Percentiles rank a stretch among this genome's conserved stretches.
Evolutionary conservation across 768 basidiomycete genomes (phyloP).

Genomic region (Naganishia randhawae): DNA sequence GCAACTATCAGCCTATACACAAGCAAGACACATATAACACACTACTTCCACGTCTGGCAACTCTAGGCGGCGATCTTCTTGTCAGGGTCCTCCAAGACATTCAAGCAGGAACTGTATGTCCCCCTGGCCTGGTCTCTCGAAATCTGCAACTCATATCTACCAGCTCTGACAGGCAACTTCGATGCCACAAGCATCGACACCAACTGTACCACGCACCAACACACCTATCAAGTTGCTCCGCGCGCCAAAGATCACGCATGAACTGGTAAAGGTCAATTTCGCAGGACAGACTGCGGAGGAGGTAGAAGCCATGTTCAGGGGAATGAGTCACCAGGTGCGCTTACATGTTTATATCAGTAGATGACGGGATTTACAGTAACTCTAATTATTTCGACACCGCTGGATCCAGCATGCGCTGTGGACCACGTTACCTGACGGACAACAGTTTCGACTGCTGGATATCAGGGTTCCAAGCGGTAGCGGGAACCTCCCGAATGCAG

Average conservation of each 20-base stretch:
- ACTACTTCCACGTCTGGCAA: conserved; percentile 62
- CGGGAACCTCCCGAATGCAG: neutral
- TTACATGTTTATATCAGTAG: neutral
- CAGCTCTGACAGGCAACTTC: conserved; percentile 54
- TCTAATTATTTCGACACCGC: too few species aligned
- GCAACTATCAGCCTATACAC: conserved; percentile 56
- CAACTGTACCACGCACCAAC: too few species aligned
- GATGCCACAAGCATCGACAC: conserved; percentile 53
- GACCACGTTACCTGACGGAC: conserved; percentile 43
- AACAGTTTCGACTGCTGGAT: conserved; percentile 54
- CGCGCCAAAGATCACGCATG: conserved; percentile 62
- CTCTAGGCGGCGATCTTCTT: conserved; percentile 65
- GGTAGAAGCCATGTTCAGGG: conserved; percentile 61
- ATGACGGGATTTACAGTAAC: too few species aligned
- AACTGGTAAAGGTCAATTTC: conserved; percentile 61
- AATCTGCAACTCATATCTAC: neutral
- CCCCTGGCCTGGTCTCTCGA: neutral
- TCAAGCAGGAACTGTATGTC: conserved; percentile 57
- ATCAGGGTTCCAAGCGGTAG: conserved; percentile 24
- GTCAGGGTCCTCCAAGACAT: conserved; percentile 68
- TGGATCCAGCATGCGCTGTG: conserved; percentile 38
- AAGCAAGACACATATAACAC: conserved; percentile 57
- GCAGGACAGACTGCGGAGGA: conserved; percentile 58
- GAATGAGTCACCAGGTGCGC: conserved; percentile 66
- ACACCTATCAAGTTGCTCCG: conserved; percentile 50